Percentiles rank a stretch among this genome's conserved stretches.
These are phyloP conservation scores for Ceratobasidium sp. DNA, from an alignment of 1,284 basidiomycete species.

Conservation along the genomic window DNA sequence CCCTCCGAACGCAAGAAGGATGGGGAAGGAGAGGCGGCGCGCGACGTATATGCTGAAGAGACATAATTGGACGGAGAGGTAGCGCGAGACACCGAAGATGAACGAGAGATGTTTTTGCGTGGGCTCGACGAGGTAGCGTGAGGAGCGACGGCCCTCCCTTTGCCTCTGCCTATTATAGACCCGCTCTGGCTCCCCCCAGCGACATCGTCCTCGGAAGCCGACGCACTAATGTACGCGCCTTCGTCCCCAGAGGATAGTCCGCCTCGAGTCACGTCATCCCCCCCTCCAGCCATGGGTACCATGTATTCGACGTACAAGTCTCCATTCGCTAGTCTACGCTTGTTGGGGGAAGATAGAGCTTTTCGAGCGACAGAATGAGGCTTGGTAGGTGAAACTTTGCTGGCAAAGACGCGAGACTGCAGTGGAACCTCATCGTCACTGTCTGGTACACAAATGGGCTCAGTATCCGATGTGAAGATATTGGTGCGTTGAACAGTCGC, in stretches of 20 bases:
- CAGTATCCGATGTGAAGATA: background rate
- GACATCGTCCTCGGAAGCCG: conserved; percentile 9
- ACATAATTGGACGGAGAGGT: conserved; percentile 18
- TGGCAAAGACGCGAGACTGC: conserved; percentile 13
- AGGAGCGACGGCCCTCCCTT: background rate
- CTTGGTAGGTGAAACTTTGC: conserved; percentile 17
- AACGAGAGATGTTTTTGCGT: conserved; percentile 3
- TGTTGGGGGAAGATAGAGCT: conserved; percentile 17
- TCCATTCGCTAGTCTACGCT: conserved; percentile 23
- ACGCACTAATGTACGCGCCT: conserved; percentile 38
- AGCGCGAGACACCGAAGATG: conserved; percentile 24
- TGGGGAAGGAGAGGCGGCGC: conserved; percentile 36
- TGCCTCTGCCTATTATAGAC: background rate
- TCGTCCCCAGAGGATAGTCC: conserved; percentile 39
- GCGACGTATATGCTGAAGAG: conserved; percentile 39
- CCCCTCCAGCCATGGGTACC: conserved; percentile 30
- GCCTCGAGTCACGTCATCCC: conserved; percentile 10
- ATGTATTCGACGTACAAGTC: conserved; percentile 41
- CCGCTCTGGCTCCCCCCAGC: background rate
- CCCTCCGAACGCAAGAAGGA: conserved; percentile 17
- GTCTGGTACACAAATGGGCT: conserved; percentile 11
- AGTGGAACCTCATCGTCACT: conserved; percentile 33
- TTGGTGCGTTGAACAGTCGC: background rate
- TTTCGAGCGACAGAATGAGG: conserved; percentile 13
- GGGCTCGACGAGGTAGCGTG: background rate